Evolutionary conservation across 2,329 filamentous ascomycete species (phyloP), one percentile per base, ranked within the genome.

Genomic region (Fonsecaea erecta): DNA sequence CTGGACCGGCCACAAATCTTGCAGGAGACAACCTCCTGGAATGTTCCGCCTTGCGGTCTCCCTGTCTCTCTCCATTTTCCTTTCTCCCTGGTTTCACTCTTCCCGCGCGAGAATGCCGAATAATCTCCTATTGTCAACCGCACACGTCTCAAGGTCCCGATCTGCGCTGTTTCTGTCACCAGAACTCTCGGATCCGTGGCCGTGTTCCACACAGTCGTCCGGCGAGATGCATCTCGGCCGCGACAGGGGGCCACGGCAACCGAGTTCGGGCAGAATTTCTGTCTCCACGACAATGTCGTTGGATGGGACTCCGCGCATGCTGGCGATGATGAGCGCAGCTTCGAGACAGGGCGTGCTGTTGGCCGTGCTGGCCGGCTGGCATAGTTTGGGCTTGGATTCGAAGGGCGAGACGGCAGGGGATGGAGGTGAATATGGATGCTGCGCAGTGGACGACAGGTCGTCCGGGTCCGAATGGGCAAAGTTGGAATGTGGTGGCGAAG

Each of bases 301-400:
- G 12, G 59, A 21, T 6, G 46, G 32, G 12, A 68, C 7, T 26
- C 63, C 66, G 43, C 63, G 60, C 66, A 66, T 68, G 34, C 56
- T 62, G 18, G 63, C 60, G 37, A 66, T 68, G 52, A 64, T 68
- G 28, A 64, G 28, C 1, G 60, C 66, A 9, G 66, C 60, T 55
- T 68, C 40, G 12, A 62, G 51, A 30, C 66, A 66, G n/a, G 63
- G 58, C 28, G 63, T 66, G 48, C 52, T 68, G 53, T 68, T 68
- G 28, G 62, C 53, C 3, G 40, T 24, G 32, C 7, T 11, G 34
- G 24, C n/a, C 9, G 37, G 14, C 30, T 18, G 2, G 14, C 24
- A 48, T 1, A 28, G 18, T 16, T 43, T 46, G 21, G 26, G 9
- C 40, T 9, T 24, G 26, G 52, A 24, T 55, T 21, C 28, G 35